These are phyloP conservation scores for Cyberlindnera xylosilytica DNA, from an alignment of 805 yeast species.

Conservation along the genomic window DNA sequence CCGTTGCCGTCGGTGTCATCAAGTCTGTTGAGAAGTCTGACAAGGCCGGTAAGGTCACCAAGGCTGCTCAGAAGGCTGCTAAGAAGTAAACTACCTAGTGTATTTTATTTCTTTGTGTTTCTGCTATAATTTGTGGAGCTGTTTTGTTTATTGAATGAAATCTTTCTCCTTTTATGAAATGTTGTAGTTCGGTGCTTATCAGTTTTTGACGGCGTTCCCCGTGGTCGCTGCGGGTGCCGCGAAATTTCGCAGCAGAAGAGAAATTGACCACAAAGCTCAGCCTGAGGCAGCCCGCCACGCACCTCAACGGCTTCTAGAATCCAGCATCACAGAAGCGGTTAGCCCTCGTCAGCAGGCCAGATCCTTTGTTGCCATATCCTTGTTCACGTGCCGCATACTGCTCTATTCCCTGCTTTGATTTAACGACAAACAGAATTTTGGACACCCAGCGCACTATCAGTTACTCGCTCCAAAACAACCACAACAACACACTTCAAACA, in stretches of 20 bases:
- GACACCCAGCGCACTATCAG: background rate
- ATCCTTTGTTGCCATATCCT: background rate
- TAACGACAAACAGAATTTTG: background rate
- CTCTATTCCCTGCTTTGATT: background rate
- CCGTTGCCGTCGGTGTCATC: conserved; percentile 79
- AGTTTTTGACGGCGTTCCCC: no score
- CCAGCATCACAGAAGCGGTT: background rate
- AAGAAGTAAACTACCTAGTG: conserved; percentile 23
- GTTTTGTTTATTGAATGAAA: background rate
- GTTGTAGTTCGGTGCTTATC: no score
- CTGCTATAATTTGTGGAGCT: background rate
- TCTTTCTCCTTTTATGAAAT: background rate
- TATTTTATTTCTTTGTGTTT: background rate
- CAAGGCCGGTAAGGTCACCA: conserved; percentile 94
- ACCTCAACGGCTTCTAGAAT: background rate
- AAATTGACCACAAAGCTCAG: background rate
- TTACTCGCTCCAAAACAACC: no score
- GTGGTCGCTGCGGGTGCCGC: background rate
- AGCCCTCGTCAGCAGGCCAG: no score
- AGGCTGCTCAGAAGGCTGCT: conserved; percentile 62
- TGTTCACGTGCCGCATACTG: no score
- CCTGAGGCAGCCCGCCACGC: conserved; percentile 1
- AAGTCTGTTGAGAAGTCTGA: conserved; percentile 91
- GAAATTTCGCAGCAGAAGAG: background rate
- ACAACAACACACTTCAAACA: no score